Conservation (phyloP, 495 filamentous ascomycete genomes). For the Lophium mytilinum region DNA sequence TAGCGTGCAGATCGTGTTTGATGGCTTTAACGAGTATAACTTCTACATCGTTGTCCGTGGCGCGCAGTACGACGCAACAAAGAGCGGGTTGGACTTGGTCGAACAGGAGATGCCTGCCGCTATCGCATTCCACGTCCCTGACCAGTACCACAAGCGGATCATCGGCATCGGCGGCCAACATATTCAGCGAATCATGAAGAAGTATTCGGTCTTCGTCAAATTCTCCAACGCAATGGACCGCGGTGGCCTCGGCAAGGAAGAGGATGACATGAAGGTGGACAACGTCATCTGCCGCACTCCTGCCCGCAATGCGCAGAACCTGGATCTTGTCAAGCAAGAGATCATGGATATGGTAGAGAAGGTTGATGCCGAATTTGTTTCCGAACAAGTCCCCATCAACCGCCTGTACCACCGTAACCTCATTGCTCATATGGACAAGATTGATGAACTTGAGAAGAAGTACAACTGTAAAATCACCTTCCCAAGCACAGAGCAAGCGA, state of each 20-base stretch:
- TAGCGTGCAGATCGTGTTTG: slow-evolving; percentile 98
- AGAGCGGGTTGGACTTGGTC: slow-evolving; percentile 81
- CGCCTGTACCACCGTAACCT: slow-evolving; percentile 92
- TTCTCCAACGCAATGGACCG: slow-evolving; percentile 99
- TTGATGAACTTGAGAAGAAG: slow-evolving; percentile 93
- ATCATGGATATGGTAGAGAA: slow-evolving; percentile 99
- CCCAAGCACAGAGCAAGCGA: slow-evolving; percentile 93
- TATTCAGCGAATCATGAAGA: slow-evolving; percentile 99
- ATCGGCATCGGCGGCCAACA: slow-evolving; percentile 98
- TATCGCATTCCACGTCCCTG: slow-evolving; percentile 98
- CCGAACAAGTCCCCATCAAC: slow-evolving; percentile 85
- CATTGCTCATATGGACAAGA: slow-evolving; percentile 72
- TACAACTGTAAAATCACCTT: slow-evolving; percentile 99
- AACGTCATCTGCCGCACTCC: slow-evolving; percentile 98
- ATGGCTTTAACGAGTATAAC: slow-evolving; percentile 98
- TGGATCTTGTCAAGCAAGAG: slow-evolving; percentile 96
- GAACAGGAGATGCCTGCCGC: slow-evolving; percentile 99
- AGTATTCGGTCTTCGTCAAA: slow-evolving; percentile 99
- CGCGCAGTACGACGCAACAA: slow-evolving; percentile 83
- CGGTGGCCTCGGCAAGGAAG: slow-evolving; percentile 84
- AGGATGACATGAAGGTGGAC: slow-evolving; percentile 96
- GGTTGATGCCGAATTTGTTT: slow-evolving; percentile 92
- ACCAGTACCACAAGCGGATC: slow-evolving; percentile 98
- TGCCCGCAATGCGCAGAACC: slow-evolving; percentile 89
- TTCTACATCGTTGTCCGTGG: slow-evolving; percentile 97